Evolutionary conservation across 306 rosid species (phyloP).

Genomic region (Ormosia semicastrata): DNA sequence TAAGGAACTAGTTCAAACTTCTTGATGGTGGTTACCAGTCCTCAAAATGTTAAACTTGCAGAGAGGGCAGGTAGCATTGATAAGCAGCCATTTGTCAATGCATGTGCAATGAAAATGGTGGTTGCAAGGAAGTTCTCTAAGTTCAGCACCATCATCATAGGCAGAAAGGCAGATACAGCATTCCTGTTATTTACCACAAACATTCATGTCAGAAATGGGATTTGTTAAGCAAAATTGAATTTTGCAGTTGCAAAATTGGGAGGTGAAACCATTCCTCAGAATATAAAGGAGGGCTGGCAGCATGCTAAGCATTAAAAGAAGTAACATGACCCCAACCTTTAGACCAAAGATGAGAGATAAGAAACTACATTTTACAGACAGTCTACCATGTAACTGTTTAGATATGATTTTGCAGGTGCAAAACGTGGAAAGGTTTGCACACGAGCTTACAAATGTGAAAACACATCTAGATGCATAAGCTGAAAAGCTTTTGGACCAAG

Average conservation of each 20-base stretch:
- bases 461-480: not conserved
- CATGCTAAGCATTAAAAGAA: not conserved
- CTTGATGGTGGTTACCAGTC: slow-evolving; percentile 33
- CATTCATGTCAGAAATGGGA: slow-evolving; percentile 19
- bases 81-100: slow-evolving; percentile 87
- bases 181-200: slow-evolving; percentile 54
- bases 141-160: slow-evolving; percentile 65
- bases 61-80: slow-evolving; percentile 82
- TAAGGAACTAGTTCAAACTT: slow-evolving; percentile 38
- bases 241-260: not conserved
- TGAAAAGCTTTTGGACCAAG: not conserved
- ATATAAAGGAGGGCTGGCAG: not conserved
- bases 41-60: slow-evolving; percentile 82
- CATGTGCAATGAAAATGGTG: slow-evolving; percentile 86
- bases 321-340: not conserved
- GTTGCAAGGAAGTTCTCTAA: slow-evolving; percentile 79
- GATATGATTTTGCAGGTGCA: not conserved
- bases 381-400: not conserved
- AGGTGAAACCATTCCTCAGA: slow-evolving; percentile 13
- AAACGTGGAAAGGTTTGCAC: not conserved
- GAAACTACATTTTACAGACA: not conserved
- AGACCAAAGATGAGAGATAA: not conserved
- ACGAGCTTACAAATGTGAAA: not conserved
- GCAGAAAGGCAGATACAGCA: slow-evolving; percentile 79
- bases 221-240: not conserved